A percentile compares a stretch with the other conserved stretches of the same genome.
Evolutionary conservation across 1,139 yeast species (phyloP).

Genomic region (Pichia sp.): DNA sequence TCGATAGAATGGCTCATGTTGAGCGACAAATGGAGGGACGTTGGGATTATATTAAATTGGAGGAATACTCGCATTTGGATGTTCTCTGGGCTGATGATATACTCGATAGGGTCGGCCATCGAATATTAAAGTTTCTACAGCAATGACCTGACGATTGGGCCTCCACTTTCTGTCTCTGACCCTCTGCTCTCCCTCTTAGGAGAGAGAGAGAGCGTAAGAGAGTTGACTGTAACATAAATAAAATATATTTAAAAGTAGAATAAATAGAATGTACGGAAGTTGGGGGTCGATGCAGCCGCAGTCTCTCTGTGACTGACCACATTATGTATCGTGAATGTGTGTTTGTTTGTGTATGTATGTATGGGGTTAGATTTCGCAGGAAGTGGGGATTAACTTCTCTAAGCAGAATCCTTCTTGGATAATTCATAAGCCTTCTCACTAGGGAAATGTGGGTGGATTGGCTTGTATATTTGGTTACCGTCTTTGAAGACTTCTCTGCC

Average conservation of each 20-base stretch:
- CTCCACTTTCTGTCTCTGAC: too few relatives aligned
- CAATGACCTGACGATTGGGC: conserved; percentile 46
- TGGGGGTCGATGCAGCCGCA: too few relatives aligned
- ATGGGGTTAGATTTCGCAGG: too few relatives aligned
- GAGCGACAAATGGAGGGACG: conserved; percentile 41
- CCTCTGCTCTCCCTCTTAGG: too few relatives aligned
- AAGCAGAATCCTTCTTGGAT: conserved; percentile 7
- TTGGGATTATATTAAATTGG: conserved; percentile 35
- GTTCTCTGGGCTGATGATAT: conserved; percentile 52
- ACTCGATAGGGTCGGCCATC: conserved; percentile 26
- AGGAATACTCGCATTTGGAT: conserved; percentile 47
- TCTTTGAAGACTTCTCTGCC: conserved; percentile 61
- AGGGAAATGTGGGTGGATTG: conserved; percentile 41
- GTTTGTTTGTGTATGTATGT: too few relatives aligned
- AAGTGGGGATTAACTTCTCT: too few relatives aligned
- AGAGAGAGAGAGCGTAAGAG: too few relatives aligned
- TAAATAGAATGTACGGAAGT: too few relatives aligned
- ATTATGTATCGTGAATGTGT: too few relatives aligned
- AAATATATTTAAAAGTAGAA: too few relatives aligned
- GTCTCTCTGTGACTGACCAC: too few relatives aligned
- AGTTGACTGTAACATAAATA: too few relatives aligned
- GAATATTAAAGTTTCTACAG: background rate
- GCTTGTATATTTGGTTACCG: conserved; percentile 53
- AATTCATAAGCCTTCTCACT: conserved; percentile 36
- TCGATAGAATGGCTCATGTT: conserved; percentile 41